phyloP scores from a whole-genome alignment of 768 basidiomycete species.

The Polyporus arcularius region DNA sequence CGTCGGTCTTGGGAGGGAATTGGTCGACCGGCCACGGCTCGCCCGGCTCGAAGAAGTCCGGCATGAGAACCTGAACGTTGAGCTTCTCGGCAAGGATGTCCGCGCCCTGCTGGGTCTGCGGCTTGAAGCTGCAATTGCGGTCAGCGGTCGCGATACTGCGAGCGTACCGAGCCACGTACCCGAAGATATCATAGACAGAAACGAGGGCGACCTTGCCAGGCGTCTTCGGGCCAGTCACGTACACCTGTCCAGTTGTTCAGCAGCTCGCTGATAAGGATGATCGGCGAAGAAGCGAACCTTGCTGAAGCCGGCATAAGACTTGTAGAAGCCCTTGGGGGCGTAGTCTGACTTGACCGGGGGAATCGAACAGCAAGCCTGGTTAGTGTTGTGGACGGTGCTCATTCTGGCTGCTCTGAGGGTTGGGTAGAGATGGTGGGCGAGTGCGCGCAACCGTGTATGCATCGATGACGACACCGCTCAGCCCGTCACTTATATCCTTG shows the following conservation, averaged over 20 bases:
- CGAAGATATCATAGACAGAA: slow-evolving; percentile 66
- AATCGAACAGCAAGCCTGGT: slow-evolving; percentile 52
- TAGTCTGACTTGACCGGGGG: slow-evolving; percentile 57
- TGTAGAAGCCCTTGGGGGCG: slow-evolving; percentile 50
- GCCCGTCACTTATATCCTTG: slow-evolving; percentile 6
- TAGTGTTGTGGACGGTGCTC: slow-evolving; percentile 38
- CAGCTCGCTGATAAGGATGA: neutral
- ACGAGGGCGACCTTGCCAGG: slow-evolving; percentile 52
- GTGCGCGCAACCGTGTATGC: slow-evolving; percentile 39
- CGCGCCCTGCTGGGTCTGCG: slow-evolving; percentile 65
- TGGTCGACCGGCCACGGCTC: slow-evolving; percentile 48
- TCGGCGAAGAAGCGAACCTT: slow-evolving; percentile 26
- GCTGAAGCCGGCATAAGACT: slow-evolving; percentile 48
- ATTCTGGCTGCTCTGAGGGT: slow-evolving; percentile 38
- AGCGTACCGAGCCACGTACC: slow-evolving; percentile 33
- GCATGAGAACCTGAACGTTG: slow-evolving; percentile 61
- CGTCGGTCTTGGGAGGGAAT: slow-evolving; percentile 56
- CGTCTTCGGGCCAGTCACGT: slow-evolving; percentile 49
- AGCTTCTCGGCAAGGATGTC: slow-evolving; percentile 59
- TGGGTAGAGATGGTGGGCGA: slow-evolving; percentile 40
- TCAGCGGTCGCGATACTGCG: neutral
- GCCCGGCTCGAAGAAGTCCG: slow-evolving; percentile 63
- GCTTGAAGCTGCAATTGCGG: slow-evolving; percentile 45
- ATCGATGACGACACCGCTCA: slow-evolving; percentile 22
- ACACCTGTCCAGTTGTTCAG: slow-evolving; percentile 35